Evolutionary conservation across 345 rosid genomes (phyloP).

Genomic region (Camelina neglecta): DNA sequence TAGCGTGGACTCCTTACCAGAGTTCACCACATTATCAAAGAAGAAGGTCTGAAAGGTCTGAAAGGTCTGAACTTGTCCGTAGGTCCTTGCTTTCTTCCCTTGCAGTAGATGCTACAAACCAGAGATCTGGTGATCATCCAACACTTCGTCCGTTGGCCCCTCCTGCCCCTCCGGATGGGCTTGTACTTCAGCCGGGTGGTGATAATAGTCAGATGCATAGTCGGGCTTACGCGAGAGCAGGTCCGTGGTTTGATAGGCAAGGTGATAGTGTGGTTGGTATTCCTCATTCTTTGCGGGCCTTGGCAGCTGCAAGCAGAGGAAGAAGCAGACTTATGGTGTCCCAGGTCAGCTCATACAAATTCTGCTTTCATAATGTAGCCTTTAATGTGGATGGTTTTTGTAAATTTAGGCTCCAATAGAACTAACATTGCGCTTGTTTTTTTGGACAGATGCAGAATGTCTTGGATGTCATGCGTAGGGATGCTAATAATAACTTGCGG

Average conservation of each 20-base stretch:
- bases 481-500: conserved; percentile 55
- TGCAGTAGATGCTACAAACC: conserved; percentile 49
- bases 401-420: conserved; percentile 24
- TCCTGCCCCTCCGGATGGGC: conserved; percentile 57
- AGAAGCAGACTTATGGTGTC: conserved; percentile 73
- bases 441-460: conserved; percentile 72
- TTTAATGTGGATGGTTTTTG: conserved; percentile 19
- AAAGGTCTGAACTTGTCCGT: conserved; percentile 60
- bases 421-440: conserved; percentile 37
- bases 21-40: conserved; percentile 62
- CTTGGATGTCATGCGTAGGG: conserved; percentile 88
- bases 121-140: conserved; percentile 44
- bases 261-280: conserved; percentile 60
- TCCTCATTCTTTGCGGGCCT: conserved; percentile 63
- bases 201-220: conserved; percentile 54
- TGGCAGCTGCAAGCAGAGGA: conserved; percentile 75
- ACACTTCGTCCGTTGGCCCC: conserved; percentile 45
- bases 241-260: conserved; percentile 55
- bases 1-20: conserved; percentile 52
- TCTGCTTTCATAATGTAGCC: neutral
- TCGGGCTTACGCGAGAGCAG: conserved; percentile 56
- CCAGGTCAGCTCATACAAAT: conserved; percentile 61
- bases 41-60: conserved; percentile 64
- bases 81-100: conserved; percentile 68
- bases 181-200: conserved; percentile 59